phyloP scores from a whole-genome alignment of 345 rosid genomes.

The Hibiscus tridactylites region DNA sequence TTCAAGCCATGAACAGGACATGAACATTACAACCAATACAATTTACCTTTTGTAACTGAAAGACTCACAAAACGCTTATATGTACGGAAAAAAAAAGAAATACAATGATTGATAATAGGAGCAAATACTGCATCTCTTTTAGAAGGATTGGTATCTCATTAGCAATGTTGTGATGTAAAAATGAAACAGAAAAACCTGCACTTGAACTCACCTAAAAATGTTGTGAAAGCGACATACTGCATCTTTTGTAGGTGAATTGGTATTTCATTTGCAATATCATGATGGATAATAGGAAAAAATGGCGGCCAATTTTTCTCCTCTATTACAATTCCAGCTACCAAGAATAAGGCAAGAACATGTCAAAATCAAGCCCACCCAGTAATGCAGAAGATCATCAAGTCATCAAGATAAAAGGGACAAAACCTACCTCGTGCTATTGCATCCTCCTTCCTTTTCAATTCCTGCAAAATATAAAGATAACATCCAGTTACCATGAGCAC shows the following conservation, averaged over 20 bases:
- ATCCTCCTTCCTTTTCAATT: conserved; percentile 80
- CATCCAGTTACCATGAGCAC: neutral
- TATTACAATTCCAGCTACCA: conserved; percentile 83
- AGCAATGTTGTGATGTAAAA: neutral
- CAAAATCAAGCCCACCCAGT: neutral
- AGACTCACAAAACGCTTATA: neutral
- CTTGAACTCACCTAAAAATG: conserved; percentile 61
- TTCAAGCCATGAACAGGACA: neutral
- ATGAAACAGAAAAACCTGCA: neutral
- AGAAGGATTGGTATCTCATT: no score
- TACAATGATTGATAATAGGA: neutral
- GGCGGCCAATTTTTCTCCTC: conserved; percentile 99
- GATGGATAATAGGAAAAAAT: conserved; percentile 87
- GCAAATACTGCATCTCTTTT: neutral
- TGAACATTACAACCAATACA: neutral
- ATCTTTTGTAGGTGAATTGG: conserved; percentile 85
- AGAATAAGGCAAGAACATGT: conserved; percentile 19
- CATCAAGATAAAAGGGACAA: neutral
- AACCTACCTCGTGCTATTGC: conserved; percentile 57
- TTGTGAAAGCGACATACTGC: conserved; percentile 90
- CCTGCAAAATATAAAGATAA: conserved; percentile 38
- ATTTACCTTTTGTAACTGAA: neutral
- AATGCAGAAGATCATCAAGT: conserved; percentile 7
- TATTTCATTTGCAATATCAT: conserved; percentile 90
- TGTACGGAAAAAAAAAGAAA: neutral